phyloP scores from a whole-genome alignment of 2,329 filamentous ascomycete genomes.

The Cryphonectria carpinicola region DNA sequence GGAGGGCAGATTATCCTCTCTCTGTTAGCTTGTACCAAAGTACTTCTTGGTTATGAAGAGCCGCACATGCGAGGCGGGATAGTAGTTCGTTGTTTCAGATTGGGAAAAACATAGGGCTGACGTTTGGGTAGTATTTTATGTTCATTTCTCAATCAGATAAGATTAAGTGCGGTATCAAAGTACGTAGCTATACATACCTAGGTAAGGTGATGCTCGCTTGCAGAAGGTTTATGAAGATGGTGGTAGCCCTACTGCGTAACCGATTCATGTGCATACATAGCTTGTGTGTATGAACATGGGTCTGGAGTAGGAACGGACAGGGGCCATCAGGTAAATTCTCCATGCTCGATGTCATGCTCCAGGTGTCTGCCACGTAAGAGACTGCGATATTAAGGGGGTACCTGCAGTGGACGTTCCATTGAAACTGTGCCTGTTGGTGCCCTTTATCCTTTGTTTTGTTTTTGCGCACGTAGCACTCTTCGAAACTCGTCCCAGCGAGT shows the following conservation, averaged over 20 bases:
- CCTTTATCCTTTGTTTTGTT: background rate
- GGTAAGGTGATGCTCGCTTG: too few relatives aligned
- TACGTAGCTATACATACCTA: too few relatives aligned
- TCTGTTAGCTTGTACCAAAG: too few relatives aligned
- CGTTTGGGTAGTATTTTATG: background rate
- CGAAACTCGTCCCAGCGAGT: background rate
- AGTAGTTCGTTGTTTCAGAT: background rate
- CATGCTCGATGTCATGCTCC: background rate
- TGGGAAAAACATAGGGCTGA: background rate
- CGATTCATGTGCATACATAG: background rate
- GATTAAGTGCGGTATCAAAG: too few relatives aligned
- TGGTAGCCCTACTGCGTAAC: background rate
- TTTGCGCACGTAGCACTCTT: background rate
- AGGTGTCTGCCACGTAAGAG: background rate
- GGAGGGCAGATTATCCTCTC: background rate
- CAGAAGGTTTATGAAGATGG: background rate
- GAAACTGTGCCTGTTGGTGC: background rate
- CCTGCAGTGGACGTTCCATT: background rate
- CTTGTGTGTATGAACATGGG: background rate
- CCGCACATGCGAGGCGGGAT: background rate
- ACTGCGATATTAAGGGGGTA: conserved; percentile 5
- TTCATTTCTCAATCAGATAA: background rate
- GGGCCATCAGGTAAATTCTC: background rate
- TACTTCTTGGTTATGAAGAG: too few relatives aligned
- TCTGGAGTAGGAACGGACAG: background rate